phyloP scores from a whole-genome alignment of 1,139 yeast genomes.

The Zygosaccharomyces sapae region DNA sequence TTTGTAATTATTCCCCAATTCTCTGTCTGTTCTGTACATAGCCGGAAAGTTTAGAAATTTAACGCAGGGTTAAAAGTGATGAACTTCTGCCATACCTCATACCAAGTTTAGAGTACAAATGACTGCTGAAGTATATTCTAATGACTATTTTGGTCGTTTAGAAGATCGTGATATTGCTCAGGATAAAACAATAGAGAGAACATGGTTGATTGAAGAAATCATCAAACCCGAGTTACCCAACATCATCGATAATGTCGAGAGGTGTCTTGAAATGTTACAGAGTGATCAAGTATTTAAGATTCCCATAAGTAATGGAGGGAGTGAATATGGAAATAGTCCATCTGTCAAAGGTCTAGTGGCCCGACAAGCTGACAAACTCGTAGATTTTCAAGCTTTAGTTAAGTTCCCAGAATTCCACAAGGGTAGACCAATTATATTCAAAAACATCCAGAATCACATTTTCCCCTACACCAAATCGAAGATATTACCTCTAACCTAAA shows the following conservation, averaged over 20 bases:
- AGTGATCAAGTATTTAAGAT: constrained; percentile 33
- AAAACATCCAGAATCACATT: constrained; percentile 26
- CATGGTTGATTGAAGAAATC: constrained; percentile 38
- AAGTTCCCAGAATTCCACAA: constrained; percentile 32
- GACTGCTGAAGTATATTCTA: constrained; percentile 34
- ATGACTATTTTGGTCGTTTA: constrained; percentile 21
- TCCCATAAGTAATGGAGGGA: constrained; percentile 32
- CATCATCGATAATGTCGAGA: constrained; percentile 37
- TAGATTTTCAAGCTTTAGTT: constrained; percentile 31
- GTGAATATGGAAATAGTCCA: constrained; percentile 18
- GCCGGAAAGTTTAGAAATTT: neutral
- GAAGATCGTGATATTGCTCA: constrained; percentile 13
- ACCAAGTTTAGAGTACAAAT: constrained; percentile 12
- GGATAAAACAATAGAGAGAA: constrained; percentile 24
- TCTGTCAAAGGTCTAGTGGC: constrained; percentile 31
- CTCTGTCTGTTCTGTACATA: neutral
- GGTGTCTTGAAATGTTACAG: constrained; percentile 35
- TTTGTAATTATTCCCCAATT: neutral
- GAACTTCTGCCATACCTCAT: neutral
- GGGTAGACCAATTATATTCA: constrained; percentile 27
- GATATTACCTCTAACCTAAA: constrained; percentile 19
- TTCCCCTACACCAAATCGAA: constrained; percentile 26
- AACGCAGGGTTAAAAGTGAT: neutral
- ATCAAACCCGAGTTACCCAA: constrained; percentile 40
- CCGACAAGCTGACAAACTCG: constrained; percentile 28